phyloP scores from a whole-genome alignment of 192 early-diverging fungal genomes.

The Spinellus fusiger region DNA sequence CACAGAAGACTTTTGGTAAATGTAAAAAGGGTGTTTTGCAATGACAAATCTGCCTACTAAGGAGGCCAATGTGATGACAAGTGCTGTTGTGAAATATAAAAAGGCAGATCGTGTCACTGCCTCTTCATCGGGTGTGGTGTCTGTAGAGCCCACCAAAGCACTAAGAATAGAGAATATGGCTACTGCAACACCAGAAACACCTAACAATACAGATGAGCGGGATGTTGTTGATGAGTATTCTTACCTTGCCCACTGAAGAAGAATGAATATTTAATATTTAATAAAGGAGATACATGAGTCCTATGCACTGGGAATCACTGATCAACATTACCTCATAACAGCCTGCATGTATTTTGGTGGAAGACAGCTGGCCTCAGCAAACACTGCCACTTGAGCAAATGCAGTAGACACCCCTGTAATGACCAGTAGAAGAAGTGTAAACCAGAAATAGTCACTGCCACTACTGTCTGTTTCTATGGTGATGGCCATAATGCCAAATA shows the following conservation, averaged over 20 bases:
- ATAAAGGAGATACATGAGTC: not conserved
- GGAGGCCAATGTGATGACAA: constrained; percentile 33
- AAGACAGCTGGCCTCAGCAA: constrained; percentile 67
- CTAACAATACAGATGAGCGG: constrained; percentile 5
- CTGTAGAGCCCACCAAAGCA: constrained; percentile 32
- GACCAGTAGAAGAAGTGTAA: constrained; percentile 51
- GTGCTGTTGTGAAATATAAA: constrained; percentile 45
- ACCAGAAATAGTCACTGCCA: constrained; percentile 56
- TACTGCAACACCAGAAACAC: constrained; percentile 61
- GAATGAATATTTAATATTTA: not conserved
- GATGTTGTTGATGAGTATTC: not conserved
- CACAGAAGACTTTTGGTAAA: constrained; percentile 19
- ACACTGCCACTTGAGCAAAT: constrained; percentile 58
- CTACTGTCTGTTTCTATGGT: constrained; percentile 40
- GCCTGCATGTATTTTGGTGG: constrained; percentile 64
- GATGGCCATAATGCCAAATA: constrained; percentile 45
- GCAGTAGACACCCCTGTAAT: constrained; percentile 55
- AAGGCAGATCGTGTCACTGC: constrained; percentile 32
- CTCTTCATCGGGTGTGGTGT: constrained; percentile 12
- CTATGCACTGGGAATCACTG: no score
- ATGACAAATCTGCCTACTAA: constrained; percentile 34
- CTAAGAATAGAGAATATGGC: constrained; percentile 56
- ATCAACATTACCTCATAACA: constrained; percentile 52
- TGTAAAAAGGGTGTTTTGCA: constrained; percentile 19
- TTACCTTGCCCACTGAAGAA: constrained; percentile 45